These are phyloP conservation scores for Globisporangium megalacanthum DNA, from an alignment of 352 stramenopile species.

Conservation along the genomic window DNA sequence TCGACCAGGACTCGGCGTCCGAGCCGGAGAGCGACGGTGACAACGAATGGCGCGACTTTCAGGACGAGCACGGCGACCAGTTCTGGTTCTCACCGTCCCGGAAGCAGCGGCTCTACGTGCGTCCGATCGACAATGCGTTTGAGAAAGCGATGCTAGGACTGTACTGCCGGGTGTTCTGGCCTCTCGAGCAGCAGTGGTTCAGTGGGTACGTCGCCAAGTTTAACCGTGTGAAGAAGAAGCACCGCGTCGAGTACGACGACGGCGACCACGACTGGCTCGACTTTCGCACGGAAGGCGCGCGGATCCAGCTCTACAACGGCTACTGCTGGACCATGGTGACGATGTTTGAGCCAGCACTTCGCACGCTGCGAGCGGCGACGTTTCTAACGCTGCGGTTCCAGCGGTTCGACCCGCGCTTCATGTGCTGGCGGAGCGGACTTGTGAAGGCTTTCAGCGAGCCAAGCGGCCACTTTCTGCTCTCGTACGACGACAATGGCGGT, in stretches of 20 bases:
- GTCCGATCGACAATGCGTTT: conserved; percentile 54
- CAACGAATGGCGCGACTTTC: conserved; percentile 71
- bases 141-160: conserved; percentile 57
- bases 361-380: conserved; percentile 42
- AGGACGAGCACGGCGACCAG: conserved; percentile 50
- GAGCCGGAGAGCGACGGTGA: conserved; percentile 71
- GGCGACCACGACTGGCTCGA: conserved; percentile 73
- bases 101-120: conserved; percentile 48
- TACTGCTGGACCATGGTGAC: conserved; percentile 66
- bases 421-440: conserved; percentile 43
- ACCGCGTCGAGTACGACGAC: conserved; percentile 71
- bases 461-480: conserved; percentile 49
- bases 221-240: conserved; percentile 57
- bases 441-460: conserved; percentile 50
- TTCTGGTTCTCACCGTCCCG: conserved; percentile 82
- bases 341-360: conserved; percentile 53
- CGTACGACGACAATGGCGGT: conserved; percentile 30
- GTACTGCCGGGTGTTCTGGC: conserved; percentile 62
- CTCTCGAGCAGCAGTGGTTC: conserved; percentile 75
- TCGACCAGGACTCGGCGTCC: conserved; percentile 66
- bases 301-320: conserved; percentile 62
- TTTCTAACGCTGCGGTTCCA: conserved; percentile 48
- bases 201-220: conserved; percentile 43
- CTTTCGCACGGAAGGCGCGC: conserved; percentile 30
- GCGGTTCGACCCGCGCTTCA: conserved; percentile 39